phyloP scores from a whole-genome alignment of 2,329 filamentous ascomycete genomes.

The Diaporthe batatas region DNA sequence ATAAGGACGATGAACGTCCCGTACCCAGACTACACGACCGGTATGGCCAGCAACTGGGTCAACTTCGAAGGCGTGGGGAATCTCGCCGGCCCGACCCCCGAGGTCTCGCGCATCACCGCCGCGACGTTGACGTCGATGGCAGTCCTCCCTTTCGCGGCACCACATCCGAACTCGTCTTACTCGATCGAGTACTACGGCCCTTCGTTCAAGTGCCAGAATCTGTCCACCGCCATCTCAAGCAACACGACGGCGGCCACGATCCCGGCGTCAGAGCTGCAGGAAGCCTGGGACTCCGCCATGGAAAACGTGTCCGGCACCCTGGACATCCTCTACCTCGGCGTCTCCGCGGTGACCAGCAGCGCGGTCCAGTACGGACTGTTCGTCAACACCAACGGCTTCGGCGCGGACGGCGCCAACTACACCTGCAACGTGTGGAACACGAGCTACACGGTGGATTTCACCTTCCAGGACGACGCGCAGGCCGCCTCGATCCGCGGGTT shows the following conservation, averaged over 20 bases:
- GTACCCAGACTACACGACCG: neutral
- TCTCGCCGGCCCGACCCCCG: neutral
- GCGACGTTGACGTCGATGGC: conserved; percentile 7
- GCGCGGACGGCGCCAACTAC: neutral
- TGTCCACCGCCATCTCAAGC: neutral
- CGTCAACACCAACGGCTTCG: neutral
- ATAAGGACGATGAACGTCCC: neutral
- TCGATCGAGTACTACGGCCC: neutral
- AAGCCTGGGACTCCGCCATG: conserved; percentile 1
- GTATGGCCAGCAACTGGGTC: neutral
- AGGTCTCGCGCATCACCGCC: neutral
- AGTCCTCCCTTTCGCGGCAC: neutral
- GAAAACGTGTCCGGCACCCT: neutral
- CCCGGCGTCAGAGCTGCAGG: neutral
- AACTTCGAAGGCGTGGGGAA: neutral
- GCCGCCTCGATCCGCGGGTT: neutral
- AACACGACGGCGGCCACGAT: neutral
- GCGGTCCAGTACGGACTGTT: neutral
- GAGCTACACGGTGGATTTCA: conserved; percentile 1
- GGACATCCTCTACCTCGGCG: neutral
- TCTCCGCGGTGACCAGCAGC: neutral
- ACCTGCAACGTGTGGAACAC: conserved; percentile 4
- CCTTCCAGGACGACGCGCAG: neutral
- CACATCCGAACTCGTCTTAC: conserved; percentile 7
- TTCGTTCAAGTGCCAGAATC: neutral